Evolutionary conservation across 495 filamentous ascomycete genomes (phyloP), one percentile per base, ranked within the genome.

Genomic region (Penicillium steckii): DNA sequence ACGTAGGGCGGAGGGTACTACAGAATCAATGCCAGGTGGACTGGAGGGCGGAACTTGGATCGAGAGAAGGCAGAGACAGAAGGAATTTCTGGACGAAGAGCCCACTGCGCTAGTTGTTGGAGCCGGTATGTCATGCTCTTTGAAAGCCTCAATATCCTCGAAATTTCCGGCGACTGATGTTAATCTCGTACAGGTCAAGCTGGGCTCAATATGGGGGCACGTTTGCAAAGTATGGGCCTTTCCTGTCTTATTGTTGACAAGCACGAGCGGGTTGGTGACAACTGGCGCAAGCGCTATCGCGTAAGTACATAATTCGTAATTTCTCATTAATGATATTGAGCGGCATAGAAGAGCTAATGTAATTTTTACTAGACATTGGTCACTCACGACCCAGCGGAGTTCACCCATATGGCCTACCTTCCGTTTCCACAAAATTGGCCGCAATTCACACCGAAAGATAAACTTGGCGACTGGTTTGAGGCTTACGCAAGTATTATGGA

Each of bases 381-480:
- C 8, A 64, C 60, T 7, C 60, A 91, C 57, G 87, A 91, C 45
- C 84, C 87, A 0, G 82, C 87, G 5, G 85, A 85, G 72, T 89
- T 81, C 62, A 86, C 89, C 44, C 87, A 91, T 61, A 66, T 90
- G 67, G 85, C 88, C 1, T 91, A 90, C 59, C 59, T 91, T 0
- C 73, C 78, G 0, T 91, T 91, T 54, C 88, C 88, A 0, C 70
- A 78, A 1, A 77, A 74, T 51, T 91, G 88, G 87, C 70, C 73
- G 0, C 67, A 85, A 25, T 89, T 86, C 58, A 88, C 86, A 0
- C 89, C 89, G 0, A 91, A 91, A 62, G 87, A 91, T 63, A 91
- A 91, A 51, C 74, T 91, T 0, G 89, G 80, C 15, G 84, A 89
- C 43, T 92, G 86, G 81, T 83, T 91, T 50, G 85, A 90, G 44